These are phyloP conservation scores for Maudiozyma turicensis DNA, from an alignment of 805 yeast species.

Conservation along the genomic window DNA sequence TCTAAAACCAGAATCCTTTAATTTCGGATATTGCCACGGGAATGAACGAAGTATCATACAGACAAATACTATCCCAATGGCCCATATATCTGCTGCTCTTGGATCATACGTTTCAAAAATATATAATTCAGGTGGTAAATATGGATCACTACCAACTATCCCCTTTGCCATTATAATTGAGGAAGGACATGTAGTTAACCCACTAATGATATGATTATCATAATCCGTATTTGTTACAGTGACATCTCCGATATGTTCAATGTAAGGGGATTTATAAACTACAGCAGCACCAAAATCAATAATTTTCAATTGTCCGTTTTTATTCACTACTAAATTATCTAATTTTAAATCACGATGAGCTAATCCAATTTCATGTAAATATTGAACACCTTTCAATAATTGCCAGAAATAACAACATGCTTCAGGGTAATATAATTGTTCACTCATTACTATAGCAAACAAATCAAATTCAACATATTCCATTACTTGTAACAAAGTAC, in stretches of 20 bases:
- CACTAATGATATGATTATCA: too few relatives aligned
- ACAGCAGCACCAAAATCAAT: constrained; percentile 94
- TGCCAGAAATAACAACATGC: constrained; percentile 84
- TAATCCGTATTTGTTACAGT: too few relatives aligned
- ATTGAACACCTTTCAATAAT: constrained; percentile 68
- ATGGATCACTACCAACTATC: constrained; percentile 82
- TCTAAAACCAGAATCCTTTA: constrained; percentile 70
- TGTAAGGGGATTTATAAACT: constrained; percentile 78
- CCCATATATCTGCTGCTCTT: constrained; percentile 88
- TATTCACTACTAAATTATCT: constrained; percentile 83
- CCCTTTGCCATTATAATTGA: constrained; percentile 31
- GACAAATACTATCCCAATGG: constrained; percentile 78
- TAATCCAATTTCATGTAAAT: constrained; percentile 74
- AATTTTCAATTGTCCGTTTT: constrained; percentile 75
- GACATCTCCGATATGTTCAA: not conserved
- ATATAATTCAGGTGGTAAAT: constrained; percentile 83
- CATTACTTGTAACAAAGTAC: constrained; percentile 78
- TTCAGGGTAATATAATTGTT: constrained; percentile 70
- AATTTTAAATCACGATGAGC: constrained; percentile 88
- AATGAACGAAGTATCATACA: constrained; percentile 85
- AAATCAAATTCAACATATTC: constrained; percentile 87
- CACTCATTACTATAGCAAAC: constrained; percentile 90
- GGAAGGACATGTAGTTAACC: too few relatives aligned
- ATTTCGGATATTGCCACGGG: constrained; percentile 87
- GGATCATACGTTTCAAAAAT: constrained; percentile 77